Conservation (phyloP, 768 basidiomycete species). For the Clavaria fumosa region DNA sequence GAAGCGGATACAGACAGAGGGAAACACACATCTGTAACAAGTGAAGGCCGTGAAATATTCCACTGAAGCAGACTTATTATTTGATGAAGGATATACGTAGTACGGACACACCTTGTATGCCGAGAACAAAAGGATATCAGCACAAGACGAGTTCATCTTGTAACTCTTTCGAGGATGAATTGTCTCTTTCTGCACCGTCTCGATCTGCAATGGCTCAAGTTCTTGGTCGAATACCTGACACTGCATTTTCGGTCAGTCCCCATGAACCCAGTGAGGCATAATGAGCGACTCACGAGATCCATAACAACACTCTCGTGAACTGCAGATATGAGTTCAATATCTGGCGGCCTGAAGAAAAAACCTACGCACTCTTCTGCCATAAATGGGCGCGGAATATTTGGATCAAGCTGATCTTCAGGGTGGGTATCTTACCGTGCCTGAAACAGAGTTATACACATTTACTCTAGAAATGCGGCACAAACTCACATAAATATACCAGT, state of each 20-base stretch:
- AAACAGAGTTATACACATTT: conserved; percentile 3
- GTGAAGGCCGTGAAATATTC: conserved; percentile 93
- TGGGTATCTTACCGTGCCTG: conserved; percentile 96
- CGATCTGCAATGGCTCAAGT: conserved; percentile 92
- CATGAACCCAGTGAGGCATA: no score
- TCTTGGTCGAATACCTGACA: conserved; percentile 99
- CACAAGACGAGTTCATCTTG: conserved; percentile 99
- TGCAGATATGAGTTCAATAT: conserved; percentile 14
- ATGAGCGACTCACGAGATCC: conserved; percentile 62
- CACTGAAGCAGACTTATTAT: conserved; percentile 32
- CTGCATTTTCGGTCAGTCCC: no score
- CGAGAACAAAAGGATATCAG: conserved; percentile 94
- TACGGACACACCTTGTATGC: conserved; percentile 51
- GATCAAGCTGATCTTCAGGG: conserved; percentile 95
- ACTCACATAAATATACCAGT: conserved; percentile 87
- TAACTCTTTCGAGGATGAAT: conserved; percentile 99
- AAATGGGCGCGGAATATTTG: conserved; percentile 99
- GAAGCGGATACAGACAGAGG: neutral
- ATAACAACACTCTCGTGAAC: conserved; percentile 88
- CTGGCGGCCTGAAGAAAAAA: conserved; percentile 13
- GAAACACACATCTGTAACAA: conserved; percentile 73
- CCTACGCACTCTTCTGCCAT: conserved; percentile 92
- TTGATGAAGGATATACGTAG: neutral
- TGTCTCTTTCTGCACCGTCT: conserved; percentile 98
- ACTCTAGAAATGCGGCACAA: neutral